phyloP scores from a whole-genome alignment of 2,329 filamentous ascomycete genomes.

The Dryadomyces quercivorus region DNA sequence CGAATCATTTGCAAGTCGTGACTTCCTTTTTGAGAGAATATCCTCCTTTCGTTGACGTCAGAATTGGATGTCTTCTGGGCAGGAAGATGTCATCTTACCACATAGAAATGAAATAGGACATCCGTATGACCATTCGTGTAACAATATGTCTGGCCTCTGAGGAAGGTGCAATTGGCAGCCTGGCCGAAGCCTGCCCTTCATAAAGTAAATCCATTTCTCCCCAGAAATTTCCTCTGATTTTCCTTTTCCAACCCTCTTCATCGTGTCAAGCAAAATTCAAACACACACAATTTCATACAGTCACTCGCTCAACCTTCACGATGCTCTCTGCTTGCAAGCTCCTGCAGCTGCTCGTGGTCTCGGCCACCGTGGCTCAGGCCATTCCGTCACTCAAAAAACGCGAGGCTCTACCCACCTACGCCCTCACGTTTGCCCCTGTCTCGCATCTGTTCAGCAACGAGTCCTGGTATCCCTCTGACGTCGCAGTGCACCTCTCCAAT shows the following conservation, averaged over 20 bases:
- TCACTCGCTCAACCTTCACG: not conserved
- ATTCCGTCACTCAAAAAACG: constrained; percentile 2
- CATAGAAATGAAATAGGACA: not conserved
- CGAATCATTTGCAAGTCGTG: no score
- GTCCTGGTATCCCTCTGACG: constrained; percentile 12
- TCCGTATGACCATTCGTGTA: not conserved
- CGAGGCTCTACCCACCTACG: constrained; percentile 11
- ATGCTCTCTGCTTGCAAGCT: constrained; percentile 5
- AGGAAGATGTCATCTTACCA: not conserved
- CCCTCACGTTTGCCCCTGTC: constrained; percentile 11
- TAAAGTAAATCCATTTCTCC: not conserved
- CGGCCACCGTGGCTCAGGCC: not conserved
- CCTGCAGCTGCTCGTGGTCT: not conserved
- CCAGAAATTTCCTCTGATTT: not conserved
- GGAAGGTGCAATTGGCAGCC: no score
- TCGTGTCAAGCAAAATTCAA: not conserved
- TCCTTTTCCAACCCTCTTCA: not conserved
- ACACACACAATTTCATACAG: not conserved
- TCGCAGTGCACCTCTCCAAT: constrained; percentile 12
- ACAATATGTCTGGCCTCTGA: no score
- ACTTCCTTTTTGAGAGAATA: not conserved
- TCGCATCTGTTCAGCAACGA: constrained; percentile 13
- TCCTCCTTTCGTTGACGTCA: not conserved
- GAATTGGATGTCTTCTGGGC: not conserved
- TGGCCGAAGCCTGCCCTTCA: no score